Base-by-base conservation (phyloP, 352 stramenopile species). In the Phytophthora agathidicida region DNA sequence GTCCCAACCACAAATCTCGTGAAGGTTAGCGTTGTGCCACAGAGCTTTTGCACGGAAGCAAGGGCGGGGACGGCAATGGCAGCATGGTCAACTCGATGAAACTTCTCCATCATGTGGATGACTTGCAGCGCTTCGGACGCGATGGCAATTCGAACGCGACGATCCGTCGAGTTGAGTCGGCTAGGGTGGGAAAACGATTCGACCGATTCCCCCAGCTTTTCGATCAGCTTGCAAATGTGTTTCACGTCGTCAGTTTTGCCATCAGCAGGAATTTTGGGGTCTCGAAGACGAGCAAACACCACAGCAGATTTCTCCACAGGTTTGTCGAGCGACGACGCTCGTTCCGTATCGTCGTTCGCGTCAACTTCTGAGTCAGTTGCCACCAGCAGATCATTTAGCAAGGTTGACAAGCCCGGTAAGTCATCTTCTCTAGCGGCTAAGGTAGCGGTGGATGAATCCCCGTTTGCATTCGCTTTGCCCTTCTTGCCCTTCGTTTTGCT, bases 401-500 rank as follows among this genome's bases (percentile, higher is more conserved):
- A 26, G 7, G 30, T 46, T 13, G 49, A 41, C 17, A n/a, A n/a
- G n/a, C n/a, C n/a, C n/a, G n/a, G n/a, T n/a, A 45, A 37, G 8
- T 27, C 30, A 30, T 1, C 17, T 13, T 20, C 23, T 17, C 14
- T 8, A 33, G 43, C 27, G 23, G 49, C 37, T 28, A 17, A 1
- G 10, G n/a, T 9, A 37, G 16, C 8, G 13, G 19, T 36, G 0
- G 37, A 17, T 14, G 23, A 9, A 17, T 65, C 22, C 37, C 31
- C 41, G 9, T 43, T 38, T 5, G 11, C 24, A 9, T 9, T n/a
- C 7, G 51, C 50, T 14, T 57, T 68, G 19, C 61, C 45, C 20
- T 61, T 68, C 35, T 72, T 75, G 41, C 47, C 60, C n/a, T 72
- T 75, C 43, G 60, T 72, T 20, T 67, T 67, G 17, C 11, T 38